Base-by-base conservation (phyloP, 139 green algal species). In the Coelastrella sp. region DNA sequence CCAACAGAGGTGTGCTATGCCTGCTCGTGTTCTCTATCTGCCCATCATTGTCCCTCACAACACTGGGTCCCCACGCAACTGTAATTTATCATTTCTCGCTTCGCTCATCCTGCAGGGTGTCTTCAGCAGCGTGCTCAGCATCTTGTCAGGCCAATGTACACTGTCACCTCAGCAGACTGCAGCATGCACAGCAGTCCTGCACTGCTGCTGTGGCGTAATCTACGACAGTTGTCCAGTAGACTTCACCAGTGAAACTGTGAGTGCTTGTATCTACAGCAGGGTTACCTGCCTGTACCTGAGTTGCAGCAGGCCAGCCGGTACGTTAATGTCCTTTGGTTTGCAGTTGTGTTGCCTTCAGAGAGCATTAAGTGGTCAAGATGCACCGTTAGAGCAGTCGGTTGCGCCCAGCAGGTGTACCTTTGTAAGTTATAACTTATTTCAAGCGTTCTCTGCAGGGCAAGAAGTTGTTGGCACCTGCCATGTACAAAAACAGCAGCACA, bases 211-310 rank as follows among this genome's bases (percentile, higher is more conserved):
- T n/a, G 81, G 81, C 56, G 27, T 56, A 7, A 65, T 86, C 9
- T 86, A 74, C 74, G 81, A 86, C 81, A 86, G 81, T 20, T 56
- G 59, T 6, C 81, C 81, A 25, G 81, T 86, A 24, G 81, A 86
- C 81, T 86, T 86, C 59, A 86, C 59, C 35, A 86, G 81, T 25
- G 81, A 27, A 60, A 25, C n/a, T n/a, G 81, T 86, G n/a, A 86
- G 81, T 83, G 49, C 8, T 58, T 35, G 70, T 22, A 78, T 19
- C 70, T 35, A 22, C 70, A 27, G 7, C 70, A 82, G 25, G 7
- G 35, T 6, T 35, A 58, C 25, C 75, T n/a, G 75, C 75, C 57
- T 17, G 12, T 22, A 17, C 63, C 12, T 17, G 63, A 72, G 63
- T 72, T 22, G 63, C 15, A 17, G 63, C 63, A 72, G 63, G 12